Evolutionary conservation across 176 grass and related monocot species (phyloP).

Genomic region (Carex kokanica): DNA sequence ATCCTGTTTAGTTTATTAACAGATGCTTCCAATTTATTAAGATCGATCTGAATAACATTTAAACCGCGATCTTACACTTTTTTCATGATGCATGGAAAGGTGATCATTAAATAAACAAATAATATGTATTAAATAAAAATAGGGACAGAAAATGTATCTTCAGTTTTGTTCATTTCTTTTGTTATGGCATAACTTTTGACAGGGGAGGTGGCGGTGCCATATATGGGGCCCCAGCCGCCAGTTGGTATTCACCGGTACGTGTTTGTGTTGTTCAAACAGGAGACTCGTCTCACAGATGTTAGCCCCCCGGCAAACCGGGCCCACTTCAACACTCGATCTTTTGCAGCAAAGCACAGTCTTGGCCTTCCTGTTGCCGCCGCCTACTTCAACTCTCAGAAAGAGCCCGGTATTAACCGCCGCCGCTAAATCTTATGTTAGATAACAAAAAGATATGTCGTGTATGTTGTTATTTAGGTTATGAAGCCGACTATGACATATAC

Average conservation of each 20-base stretch:
- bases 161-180: too few species aligned
- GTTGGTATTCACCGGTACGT: conserved; percentile 48
- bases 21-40: not conserved
- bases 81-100: too few species aligned
- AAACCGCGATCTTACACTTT: too few species aligned
- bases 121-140: too few species aligned
- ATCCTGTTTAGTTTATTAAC: not conserved
- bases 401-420: conserved; percentile 52
- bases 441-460: not conserved
- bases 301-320: conserved; percentile 18
- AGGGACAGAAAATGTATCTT: too few species aligned
- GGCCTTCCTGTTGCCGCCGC: conserved; percentile 61
- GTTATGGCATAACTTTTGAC: not conserved
- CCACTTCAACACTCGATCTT: conserved; percentile 64
- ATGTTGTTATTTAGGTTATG: not conserved
- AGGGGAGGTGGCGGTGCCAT: conserved; percentile 37
- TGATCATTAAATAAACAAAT: too few species aligned
- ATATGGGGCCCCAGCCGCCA: conserved; percentile 37
- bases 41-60: too few species aligned
- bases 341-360: conserved; percentile 49
- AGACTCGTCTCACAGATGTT: conserved; percentile 18
- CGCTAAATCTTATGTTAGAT: conserved; percentile 9
- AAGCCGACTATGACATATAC: not conserved
- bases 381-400: conserved; percentile 91
- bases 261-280: conserved; percentile 42